Conservation (phyloP, 177 flowering plant species). For the Telopea speciosissima region DNA sequence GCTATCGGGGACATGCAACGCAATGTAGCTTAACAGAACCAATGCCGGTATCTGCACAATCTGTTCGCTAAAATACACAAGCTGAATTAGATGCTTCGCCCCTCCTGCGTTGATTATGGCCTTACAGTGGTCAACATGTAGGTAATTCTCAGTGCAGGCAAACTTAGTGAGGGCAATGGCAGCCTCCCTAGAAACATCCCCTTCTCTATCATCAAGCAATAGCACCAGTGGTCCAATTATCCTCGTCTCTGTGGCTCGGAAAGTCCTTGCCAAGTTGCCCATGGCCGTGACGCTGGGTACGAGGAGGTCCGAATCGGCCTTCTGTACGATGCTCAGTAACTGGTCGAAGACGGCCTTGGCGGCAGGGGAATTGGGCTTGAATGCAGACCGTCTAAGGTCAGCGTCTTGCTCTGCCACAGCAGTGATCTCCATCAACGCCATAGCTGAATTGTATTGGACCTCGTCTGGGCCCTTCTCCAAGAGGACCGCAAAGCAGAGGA, state of each 20-base stretch:
- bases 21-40: conserved; percentile 52
- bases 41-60: conserved; percentile 47
- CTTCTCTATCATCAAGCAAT: conserved; percentile 64
- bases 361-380: conserved; percentile 79
- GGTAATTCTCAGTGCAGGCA: conserved; percentile 55
- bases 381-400: conserved; percentile 60
- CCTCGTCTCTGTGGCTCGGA: conserved; percentile 63
- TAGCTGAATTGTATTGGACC: conserved; percentile 54
- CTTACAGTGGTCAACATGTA: conserved; percentile 51
- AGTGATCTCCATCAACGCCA: conserved; percentile 74
- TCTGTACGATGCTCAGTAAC: conserved; percentile 42
- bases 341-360: conserved; percentile 77
- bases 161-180: conserved; percentile 55
- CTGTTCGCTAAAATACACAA: conserved; percentile 69
- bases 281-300: conserved; percentile 48
- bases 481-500: conserved; percentile 62
- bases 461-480: conserved; percentile 69
- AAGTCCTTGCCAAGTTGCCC: conserved; percentile 68
- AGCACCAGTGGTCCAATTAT: conserved; percentile 56
- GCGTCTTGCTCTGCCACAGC: conserved; percentile 61
- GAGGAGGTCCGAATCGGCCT: conserved; percentile 45
- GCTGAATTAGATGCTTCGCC: conserved; percentile 55
- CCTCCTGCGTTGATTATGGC: conserved; percentile 58
- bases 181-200: conserved; percentile 47
- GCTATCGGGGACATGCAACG: conserved; percentile 61